Evolutionary conservation across 2,329 filamentous ascomycete species (phyloP).

Genomic region (Rhytidhysteron rufulum): DNA sequence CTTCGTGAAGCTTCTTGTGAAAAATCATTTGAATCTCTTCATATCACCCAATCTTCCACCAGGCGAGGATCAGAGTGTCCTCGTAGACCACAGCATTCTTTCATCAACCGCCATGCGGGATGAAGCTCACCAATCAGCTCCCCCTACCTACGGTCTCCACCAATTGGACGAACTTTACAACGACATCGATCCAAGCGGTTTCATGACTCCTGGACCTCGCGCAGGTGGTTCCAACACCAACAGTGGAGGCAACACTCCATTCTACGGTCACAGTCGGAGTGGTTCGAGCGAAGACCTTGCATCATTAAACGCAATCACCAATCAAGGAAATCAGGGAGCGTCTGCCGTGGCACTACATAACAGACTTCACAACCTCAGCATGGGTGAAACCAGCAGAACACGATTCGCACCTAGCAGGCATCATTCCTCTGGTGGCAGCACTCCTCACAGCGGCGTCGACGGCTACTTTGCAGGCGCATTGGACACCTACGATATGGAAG

Average conservation of each 20-base stretch:
- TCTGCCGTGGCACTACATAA: slow-evolving; percentile 65
- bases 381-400: slow-evolving; percentile 31
- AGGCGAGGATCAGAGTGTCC: slow-evolving; percentile 78
- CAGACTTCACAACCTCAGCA: slow-evolving; percentile 54
- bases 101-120: slow-evolving; percentile 46
- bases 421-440: slow-evolving; percentile 34
- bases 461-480: slow-evolving; percentile 14
- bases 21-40: slow-evolving; percentile 86
- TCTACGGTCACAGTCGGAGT: slow-evolving; percentile 65
- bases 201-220: slow-evolving; percentile 66
- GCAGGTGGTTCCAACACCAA: slow-evolving; percentile 55
- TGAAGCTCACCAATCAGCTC: slow-evolving; percentile 64
- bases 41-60: slow-evolving; percentile 92
- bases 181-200: slow-evolving; percentile 76
- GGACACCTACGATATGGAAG: slow-evolving; percentile 41
- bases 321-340: slow-evolving; percentile 35
- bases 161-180: slow-evolving; percentile 87
- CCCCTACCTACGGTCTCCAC: slow-evolving; percentile 90
- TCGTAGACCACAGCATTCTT: slow-evolving; percentile 37
- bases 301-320: slow-evolving; percentile 45
- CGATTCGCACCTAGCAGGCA: slow-evolving; percentile 21
- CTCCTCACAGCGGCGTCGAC: slow-evolving; percentile 23
- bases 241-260: slow-evolving; percentile 68
- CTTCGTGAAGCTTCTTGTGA: slow-evolving; percentile 67
- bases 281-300: slow-evolving; percentile 79